Conservation (phyloP, 129 eudicot species). For the Arctium lappa region DNA sequence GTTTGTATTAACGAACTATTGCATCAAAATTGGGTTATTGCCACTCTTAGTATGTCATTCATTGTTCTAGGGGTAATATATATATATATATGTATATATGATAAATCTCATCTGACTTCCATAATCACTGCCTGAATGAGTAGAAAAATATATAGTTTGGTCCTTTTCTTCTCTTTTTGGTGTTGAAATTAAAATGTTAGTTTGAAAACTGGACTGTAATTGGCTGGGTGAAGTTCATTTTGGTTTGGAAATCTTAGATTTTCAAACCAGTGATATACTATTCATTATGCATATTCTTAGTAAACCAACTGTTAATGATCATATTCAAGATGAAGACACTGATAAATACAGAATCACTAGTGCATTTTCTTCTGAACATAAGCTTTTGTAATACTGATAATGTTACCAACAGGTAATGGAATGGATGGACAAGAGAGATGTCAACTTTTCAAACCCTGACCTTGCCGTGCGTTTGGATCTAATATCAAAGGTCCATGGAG, state of each 20-base stretch:
- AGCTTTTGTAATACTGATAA: neutral
- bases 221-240: neutral
- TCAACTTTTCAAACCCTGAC: conserved; percentile 37
- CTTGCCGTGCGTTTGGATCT: conserved; percentile 59
- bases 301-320: neutral
- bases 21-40: neutral
- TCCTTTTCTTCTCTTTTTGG: neutral
- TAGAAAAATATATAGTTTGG: neutral
- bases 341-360: neutral
- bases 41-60: neutral
- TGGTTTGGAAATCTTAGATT: neutral
- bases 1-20: neutral
- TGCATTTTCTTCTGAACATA: neutral
- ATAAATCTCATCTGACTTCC: neutral
- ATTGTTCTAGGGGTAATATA: neutral
- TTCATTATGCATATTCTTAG: neutral
- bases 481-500: conserved; percentile 53
- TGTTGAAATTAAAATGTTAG: neutral
- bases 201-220: neutral
- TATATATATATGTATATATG: neutral
- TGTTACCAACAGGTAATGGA: conserved; percentile 60
- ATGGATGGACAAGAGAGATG: conserved; percentile 67
- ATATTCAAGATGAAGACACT: neutral
- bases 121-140: neutral
- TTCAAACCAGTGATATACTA: neutral